phyloP scores from a whole-genome alignment of 1,139 yeast genomes.

The Scheffersomyces segobiensis region DNA sequence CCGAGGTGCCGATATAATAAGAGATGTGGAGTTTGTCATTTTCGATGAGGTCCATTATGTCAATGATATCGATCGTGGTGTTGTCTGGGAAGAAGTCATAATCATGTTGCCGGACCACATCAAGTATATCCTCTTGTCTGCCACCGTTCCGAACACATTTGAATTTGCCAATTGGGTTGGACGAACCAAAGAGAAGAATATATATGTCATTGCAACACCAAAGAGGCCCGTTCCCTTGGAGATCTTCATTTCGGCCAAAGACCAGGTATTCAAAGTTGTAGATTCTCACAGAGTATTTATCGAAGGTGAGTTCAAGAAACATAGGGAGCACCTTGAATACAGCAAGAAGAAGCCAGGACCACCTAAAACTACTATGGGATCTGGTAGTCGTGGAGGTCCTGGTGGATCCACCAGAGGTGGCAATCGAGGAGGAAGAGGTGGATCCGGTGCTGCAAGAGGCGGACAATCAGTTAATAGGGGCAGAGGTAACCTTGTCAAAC shows the following conservation, averaged over 20 bases:
- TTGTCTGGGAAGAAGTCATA: slow-evolving; percentile 98
- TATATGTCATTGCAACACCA: slow-evolving; percentile 92
- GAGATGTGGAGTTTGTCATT: slow-evolving; percentile 96
- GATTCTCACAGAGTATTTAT: slow-evolving; percentile 70
- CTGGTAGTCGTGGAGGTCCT: slow-evolving; percentile 46
- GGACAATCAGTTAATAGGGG: slow-evolving; percentile 25
- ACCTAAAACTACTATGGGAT: slow-evolving; percentile 37
- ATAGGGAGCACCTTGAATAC: slow-evolving; percentile 52
- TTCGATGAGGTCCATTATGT: slow-evolving; percentile 98
- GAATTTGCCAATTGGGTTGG: slow-evolving; percentile 99
- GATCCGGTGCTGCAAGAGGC: slow-evolving; percentile 25
- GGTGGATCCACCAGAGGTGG: slow-evolving; percentile 50
- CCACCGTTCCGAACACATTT: slow-evolving; percentile 96
- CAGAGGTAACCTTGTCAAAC: slow-evolving; percentile 21
- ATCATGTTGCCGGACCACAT: slow-evolving; percentile 96
- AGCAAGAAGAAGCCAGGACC: slow-evolving; percentile 30
- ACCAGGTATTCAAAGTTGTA: slow-evolving; percentile 67
- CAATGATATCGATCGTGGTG: slow-evolving; percentile 96
- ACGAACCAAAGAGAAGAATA: slow-evolving; percentile 91
- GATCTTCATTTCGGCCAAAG: slow-evolving; percentile 79
- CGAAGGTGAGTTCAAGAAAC: slow-evolving; percentile 64
- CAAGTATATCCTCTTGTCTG: slow-evolving; percentile 82
- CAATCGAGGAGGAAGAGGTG: slow-evolving; percentile 29
- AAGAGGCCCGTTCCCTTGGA: slow-evolving; percentile 96
- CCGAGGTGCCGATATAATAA: slow-evolving; percentile 91